Conservation (phyloP, 2,329 filamentous ascomycete species). For the Pestalotiopsis sp. region DNA sequence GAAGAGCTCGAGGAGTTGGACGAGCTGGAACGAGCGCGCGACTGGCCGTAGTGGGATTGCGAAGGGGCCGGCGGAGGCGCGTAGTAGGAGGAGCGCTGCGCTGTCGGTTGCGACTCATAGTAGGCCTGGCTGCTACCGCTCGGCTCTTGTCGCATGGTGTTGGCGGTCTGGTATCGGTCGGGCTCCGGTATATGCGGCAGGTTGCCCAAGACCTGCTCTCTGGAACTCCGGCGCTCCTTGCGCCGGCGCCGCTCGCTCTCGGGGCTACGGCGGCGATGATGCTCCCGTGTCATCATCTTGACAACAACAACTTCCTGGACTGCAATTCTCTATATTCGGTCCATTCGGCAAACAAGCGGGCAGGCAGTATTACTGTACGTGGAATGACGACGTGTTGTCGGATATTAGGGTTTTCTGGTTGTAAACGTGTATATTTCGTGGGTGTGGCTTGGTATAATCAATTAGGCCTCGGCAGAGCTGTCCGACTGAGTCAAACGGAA, state of each 20-base stretch:
- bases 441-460: not conserved
- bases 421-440: not conserved
- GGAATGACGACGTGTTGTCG: not conserved
- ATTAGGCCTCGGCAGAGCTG: not conserved
- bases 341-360: conserved; percentile 6
- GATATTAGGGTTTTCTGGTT: not conserved
- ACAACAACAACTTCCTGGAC: conserved; percentile 28
- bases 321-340: conserved; percentile 8
- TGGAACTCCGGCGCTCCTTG: conserved; percentile 44
- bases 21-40: conserved; percentile 33
- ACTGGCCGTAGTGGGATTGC: conserved; percentile 14
- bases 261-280: conserved; percentile 56
- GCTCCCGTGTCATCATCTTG: conserved; percentile 51
- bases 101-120: conserved; percentile 3
- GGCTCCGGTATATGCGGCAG: conserved; percentile 25
- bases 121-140: conserved; percentile 21
- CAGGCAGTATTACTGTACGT: not conserved
- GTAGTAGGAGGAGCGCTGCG: not conserved
- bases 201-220: conserved; percentile 36
- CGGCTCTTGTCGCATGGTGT: conserved; percentile 23
- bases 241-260: conserved; percentile 57
- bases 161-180: conserved; percentile 20
- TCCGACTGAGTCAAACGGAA: not conserved
- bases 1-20: conserved; percentile 27
- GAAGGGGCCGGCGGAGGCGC: not conserved